Evolutionary conservation across 1,284 basidiomycete genomes (phyloP), one percentile per base, ranked within the genome.

Genomic region (Cutaneotrichosporon sp.): DNA sequence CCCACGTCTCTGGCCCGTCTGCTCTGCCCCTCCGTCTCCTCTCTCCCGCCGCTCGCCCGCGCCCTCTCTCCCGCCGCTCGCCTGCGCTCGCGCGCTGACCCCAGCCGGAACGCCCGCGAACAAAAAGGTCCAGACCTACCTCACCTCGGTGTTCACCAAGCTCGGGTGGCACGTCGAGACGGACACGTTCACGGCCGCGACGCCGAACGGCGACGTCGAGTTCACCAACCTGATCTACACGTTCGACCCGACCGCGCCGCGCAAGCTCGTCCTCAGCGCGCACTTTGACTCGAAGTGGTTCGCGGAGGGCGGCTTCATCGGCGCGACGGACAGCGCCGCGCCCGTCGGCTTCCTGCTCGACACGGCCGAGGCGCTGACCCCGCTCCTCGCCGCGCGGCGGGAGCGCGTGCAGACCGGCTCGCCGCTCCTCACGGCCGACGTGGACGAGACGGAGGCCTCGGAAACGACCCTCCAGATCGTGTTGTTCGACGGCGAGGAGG

Each of bases 401-500:
- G 78, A 83, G 58, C 83, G 86, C 22, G 65, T 89, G 2, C 82
- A 86, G 14, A 81, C 84, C 5, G 74, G 72, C 13, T 63, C 43
- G 51, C 72, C 60, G 16, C 69, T 70, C 16, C 58, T 72, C 13
- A 64, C 64, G 13, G 71, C 74, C 6, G 71, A 69, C 4, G 72
- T 77, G 59, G 89, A 89, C 22, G 89, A 94, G 62, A 87, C 89
- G 34, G 89, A 92, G 60, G 83, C 89, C 24, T 85, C 84, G 0
- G 87, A 89, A 64, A 91, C 89, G 9, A 95, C 95, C 1, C 79
- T 99, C 16, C 94, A 98, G 76, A 82, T 99, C n/a, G 83, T 99
- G 22, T 97, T 99, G 74, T 95, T 99, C 66, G 97, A 99, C 72
- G 97, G 97, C 4, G 97, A 99, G 78, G 97, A 99, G 79, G 97